phyloP scores from a whole-genome alignment of 768 basidiomycete genomes.

The Grammothele lineata region DNA sequence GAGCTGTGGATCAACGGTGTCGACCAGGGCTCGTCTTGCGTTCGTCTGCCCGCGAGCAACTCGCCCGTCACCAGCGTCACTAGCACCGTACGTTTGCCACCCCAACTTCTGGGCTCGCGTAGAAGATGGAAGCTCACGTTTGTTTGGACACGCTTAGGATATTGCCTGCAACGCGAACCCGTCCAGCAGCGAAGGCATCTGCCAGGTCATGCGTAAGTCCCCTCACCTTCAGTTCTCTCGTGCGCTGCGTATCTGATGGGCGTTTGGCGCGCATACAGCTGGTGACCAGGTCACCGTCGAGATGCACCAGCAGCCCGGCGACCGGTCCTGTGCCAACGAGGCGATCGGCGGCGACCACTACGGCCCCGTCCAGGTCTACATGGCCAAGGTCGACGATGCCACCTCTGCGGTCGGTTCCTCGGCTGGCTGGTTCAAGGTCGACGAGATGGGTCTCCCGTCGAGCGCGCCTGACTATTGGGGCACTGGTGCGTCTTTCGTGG shows the following conservation, averaged over 20 bases:
- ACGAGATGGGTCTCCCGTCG: conserved; percentile 45
- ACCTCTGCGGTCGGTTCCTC: conserved; percentile 38
- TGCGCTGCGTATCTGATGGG: background rate
- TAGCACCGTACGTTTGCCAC: conserved; percentile 26
- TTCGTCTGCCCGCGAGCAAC: conserved; percentile 42
- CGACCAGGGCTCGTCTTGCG: conserved; percentile 44
- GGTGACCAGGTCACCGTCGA: conserved; percentile 46
- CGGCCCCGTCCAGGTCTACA: conserved; percentile 45
- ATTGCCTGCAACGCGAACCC: conserved; percentile 45
- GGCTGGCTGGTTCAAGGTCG: conserved; percentile 49
- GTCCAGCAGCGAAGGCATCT: conserved; percentile 32
- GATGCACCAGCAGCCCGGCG: conserved; percentile 49
- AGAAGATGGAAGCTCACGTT: background rate
- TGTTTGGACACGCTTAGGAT: conserved; percentile 26
- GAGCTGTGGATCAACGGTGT: conserved; percentile 49
- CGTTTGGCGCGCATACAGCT: conserved; percentile 27
- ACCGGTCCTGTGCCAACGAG: conserved; percentile 41
- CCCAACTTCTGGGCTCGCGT: background rate
- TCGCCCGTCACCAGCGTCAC: conserved; percentile 41
- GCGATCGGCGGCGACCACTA: conserved; percentile 51
- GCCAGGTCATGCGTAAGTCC: conserved; percentile 37
- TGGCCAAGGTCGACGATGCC: conserved; percentile 45
- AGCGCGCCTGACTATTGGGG: conserved; percentile 46
- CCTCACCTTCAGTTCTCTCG: background rate
- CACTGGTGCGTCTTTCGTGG: conserved; percentile 17